A percentile compares a stretch with the other conserved stretches of the same genome.
Evolutionary conservation across 1,284 basidiomycete genomes (phyloP).

Genomic region (Anthracocystis walkeri): DNA sequence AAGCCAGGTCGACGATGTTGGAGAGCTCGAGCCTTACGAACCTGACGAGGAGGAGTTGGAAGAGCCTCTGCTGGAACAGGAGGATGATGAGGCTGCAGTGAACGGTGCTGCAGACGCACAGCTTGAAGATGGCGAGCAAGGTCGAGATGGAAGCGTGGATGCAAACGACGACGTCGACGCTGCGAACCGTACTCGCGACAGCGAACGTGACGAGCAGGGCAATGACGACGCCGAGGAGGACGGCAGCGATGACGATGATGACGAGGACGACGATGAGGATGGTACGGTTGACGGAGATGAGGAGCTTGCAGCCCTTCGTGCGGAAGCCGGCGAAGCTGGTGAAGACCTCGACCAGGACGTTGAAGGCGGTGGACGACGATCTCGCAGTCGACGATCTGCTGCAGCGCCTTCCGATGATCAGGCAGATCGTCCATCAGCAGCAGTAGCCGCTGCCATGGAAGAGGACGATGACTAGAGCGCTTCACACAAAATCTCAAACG

Average conservation of each 20-base stretch:
- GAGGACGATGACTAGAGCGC: constrained; percentile 12
- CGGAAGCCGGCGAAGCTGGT: constrained; percentile 51
- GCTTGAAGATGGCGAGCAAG: constrained; percentile 7
- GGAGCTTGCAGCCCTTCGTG: constrained; percentile 60
- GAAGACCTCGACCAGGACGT: constrained; percentile 40
- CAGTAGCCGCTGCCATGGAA: constrained; percentile 27
- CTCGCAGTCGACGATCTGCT: constrained; percentile 28
- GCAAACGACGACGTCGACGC: constrained; percentile 22
- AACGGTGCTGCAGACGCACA: constrained; percentile 16
- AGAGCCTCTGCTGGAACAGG: constrained; percentile 14
- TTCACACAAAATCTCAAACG: background rate
- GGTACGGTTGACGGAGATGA: constrained; percentile 59
- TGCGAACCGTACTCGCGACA: constrained; percentile 9
- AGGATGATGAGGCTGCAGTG: background rate
- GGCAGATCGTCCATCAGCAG: background rate
- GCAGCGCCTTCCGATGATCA: constrained; percentile 5
- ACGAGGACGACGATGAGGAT: constrained; percentile 51
- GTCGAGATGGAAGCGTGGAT: constrained; percentile 1
- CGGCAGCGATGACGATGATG: constrained; percentile 27
- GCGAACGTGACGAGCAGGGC: constrained; percentile 21
- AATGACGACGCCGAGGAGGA: constrained; percentile 42
- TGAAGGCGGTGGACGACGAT: constrained; percentile 24
- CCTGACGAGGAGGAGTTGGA: constrained; percentile 48
- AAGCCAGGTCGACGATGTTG: constrained; percentile 54
- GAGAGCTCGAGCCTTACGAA: constrained; percentile 52